Evolutionary conservation across 2,329 filamentous ascomycete genomes (phyloP).

Genomic region (Alternaria conjuncta): DNA sequence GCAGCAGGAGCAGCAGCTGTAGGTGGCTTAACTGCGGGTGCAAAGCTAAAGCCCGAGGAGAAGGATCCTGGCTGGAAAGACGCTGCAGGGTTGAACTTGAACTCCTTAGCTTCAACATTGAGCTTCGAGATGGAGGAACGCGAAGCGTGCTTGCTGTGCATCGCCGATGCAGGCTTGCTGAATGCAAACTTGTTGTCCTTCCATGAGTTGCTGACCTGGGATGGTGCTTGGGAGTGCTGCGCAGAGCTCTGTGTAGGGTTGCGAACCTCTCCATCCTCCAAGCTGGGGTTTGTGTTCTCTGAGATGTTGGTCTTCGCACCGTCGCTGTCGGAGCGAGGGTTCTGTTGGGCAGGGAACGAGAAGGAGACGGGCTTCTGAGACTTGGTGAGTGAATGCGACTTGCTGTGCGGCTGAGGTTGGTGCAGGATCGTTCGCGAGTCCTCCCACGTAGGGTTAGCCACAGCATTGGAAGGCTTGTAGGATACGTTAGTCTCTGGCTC

Average conservation of each 20-base stretch:
- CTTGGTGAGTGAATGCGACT: slow-evolving; percentile 74
- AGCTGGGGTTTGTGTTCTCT: slow-evolving; percentile 48
- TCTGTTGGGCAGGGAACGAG: slow-evolving; percentile 38
- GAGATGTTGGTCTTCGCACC: slow-evolving; percentile 50
- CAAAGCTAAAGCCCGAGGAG: slow-evolving; percentile 51
- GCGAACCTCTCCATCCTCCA: slow-evolving; percentile 41
- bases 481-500: slow-evolving; percentile 47
- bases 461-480: slow-evolving; percentile 33
- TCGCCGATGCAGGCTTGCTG: slow-evolving; percentile 38
- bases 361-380: slow-evolving; percentile 55
- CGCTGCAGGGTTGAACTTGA: slow-evolving; percentile 71
- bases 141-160: slow-evolving; percentile 65
- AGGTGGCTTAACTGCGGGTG: slow-evolving; percentile 51
- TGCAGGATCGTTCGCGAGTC: slow-evolving; percentile 60
- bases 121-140: slow-evolving; percentile 77
- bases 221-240: slow-evolving; percentile 46
- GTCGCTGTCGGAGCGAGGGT: slow-evolving; percentile 48
- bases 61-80: slow-evolving; percentile 58
- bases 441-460: slow-evolving; percentile 43
- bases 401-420: slow-evolving; percentile 75
- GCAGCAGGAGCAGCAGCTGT: slow-evolving; percentile 50
- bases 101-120: slow-evolving; percentile 88
- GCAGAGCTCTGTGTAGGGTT: slow-evolving; percentile 29
- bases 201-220: slow-evolving; percentile 47
- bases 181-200: slow-evolving; percentile 45